A percentile compares a stretch with the other conserved stretches of the same genome.
phyloP scores from a whole-genome alignment of 768 basidiomycete species.

The Boletus tomentosulus region DNA sequence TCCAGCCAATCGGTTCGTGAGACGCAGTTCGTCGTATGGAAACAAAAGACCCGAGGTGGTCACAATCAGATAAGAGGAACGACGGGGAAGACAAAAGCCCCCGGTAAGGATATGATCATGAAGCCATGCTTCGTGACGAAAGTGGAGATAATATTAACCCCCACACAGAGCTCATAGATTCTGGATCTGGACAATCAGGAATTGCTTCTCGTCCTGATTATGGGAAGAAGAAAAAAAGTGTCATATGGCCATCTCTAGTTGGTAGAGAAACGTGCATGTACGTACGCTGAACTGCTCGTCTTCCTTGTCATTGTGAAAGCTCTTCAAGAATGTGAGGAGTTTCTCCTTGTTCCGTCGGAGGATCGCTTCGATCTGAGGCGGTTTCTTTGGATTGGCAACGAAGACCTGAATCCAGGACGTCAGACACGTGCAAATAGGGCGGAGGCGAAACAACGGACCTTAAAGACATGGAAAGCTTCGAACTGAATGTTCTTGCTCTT shows the following conservation, averaged over 20 bases:
- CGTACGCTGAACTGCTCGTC: conserved; percentile 92
- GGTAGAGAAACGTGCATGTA: not conserved
- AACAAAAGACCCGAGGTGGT: not conserved
- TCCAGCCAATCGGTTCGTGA: not conserved
- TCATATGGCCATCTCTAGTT: not conserved
- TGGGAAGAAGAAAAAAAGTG: not conserved
- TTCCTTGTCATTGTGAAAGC: conserved; percentile 98
- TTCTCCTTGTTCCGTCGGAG: conserved; percentile 93
- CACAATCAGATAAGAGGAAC: conserved; percentile 8
- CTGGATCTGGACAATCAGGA: conserved; percentile 90
- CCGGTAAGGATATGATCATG: not conserved
- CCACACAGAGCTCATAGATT: conserved; percentile 43
- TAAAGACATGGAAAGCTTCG: conserved; percentile 99
- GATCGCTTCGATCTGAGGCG: conserved; percentile 88
- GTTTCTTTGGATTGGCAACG: conserved; percentile 99
- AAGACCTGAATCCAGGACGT: conserved; percentile 60
- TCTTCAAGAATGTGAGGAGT: conserved; percentile 80
- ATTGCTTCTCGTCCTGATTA: conserved; percentile 85
- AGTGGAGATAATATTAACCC: not conserved
- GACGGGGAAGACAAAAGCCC: not conserved
- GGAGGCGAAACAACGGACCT: conserved; percentile 51
- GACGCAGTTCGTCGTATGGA: conserved; percentile 1
- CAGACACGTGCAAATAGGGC: not conserved
- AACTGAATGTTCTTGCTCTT: conserved; percentile 99
- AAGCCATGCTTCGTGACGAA: not conserved